phyloP scores from a whole-genome alignment of 768 basidiomycete species.

The Termitomyces sp. region DNA sequence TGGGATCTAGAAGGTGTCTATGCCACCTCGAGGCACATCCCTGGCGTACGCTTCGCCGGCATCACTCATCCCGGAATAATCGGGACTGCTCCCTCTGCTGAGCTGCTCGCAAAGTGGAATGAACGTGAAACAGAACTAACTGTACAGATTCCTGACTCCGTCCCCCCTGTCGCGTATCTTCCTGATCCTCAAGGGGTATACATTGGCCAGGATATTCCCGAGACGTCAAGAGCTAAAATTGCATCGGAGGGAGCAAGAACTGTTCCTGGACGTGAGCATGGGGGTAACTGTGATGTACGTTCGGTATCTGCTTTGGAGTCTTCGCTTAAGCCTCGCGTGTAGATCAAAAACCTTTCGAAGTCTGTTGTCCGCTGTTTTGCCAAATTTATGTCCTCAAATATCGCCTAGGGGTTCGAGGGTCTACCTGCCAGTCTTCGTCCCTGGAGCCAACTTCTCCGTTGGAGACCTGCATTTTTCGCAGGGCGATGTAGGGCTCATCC shows the following conservation, averaged over 20 bases:
- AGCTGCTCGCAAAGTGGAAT: conserved; percentile 73
- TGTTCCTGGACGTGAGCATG: conserved; percentile 74
- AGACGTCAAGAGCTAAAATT: conserved; percentile 47
- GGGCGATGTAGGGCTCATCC: conserved; percentile 46
- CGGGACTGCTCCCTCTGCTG: conserved; percentile 71
- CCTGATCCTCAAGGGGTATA: conserved; percentile 58
- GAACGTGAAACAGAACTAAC: conserved; percentile 64
- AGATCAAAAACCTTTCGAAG: conserved; percentile 78
- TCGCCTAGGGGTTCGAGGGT: conserved; percentile 56
- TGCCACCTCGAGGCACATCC: conserved; percentile 71
- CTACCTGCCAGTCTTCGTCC: conserved; percentile 74
- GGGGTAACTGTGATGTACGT: conserved; percentile 70
- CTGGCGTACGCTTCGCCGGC: conserved; percentile 75
- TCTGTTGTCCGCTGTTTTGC: conserved; percentile 12
- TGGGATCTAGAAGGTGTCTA: conserved; percentile 77
- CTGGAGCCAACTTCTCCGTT: conserved; percentile 72
- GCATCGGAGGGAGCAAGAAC: conserved; percentile 66
- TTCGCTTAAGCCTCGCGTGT: background rate
- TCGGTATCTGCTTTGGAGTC: background rate
- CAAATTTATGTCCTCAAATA: background rate
- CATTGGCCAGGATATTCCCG: conserved; percentile 59
- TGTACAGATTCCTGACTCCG: conserved; percentile 40
- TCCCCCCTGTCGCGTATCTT: conserved; percentile 63
- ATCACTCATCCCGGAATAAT: conserved; percentile 74
- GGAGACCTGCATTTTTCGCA: conserved; percentile 80